These are phyloP conservation scores for Raddia guianensis DNA, from an alignment of 176 grass and related monocot genomes.

Conservation along the genomic window DNA sequence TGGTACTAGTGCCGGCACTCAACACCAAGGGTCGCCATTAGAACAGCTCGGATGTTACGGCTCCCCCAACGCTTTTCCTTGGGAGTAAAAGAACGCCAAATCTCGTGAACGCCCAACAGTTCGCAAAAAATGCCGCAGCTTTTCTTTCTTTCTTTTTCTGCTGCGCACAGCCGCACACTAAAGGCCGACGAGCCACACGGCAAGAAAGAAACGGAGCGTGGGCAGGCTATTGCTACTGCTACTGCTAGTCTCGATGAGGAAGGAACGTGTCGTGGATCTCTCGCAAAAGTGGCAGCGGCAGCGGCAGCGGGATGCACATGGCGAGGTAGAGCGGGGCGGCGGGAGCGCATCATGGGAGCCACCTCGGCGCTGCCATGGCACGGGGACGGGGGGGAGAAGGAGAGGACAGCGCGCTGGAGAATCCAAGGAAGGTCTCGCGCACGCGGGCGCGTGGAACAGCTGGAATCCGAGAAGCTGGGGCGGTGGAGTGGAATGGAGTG, in stretches of 20 bases:
- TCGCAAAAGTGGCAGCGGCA: slow-evolving; percentile 15
- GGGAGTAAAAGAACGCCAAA: slow-evolving; percentile 48
- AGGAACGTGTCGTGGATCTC: slow-evolving; percentile 13
- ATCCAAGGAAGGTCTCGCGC: slow-evolving; percentile 30
- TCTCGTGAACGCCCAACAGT: slow-evolving; percentile 29
- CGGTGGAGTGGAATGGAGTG: background rate
- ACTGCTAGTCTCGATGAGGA: background rate
- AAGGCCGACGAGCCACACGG: slow-evolving; percentile 3
- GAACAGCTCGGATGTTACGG: slow-evolving; percentile 45
- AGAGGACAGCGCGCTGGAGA: background rate
- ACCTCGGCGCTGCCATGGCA: slow-evolving; percentile 39
- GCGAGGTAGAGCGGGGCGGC: slow-evolving; percentile 36
- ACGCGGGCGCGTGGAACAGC: slow-evolving; percentile 30
- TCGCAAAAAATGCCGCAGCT: slow-evolving; percentile 41
- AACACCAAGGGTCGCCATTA: slow-evolving; percentile 41
- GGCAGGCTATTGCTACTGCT: background rate
- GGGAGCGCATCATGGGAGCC: slow-evolving; percentile 47
- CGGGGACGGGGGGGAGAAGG: background rate
- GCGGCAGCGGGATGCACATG: slow-evolving; percentile 30
- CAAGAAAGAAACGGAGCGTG: slow-evolving; percentile 19
- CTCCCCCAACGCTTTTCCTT: slow-evolving; percentile 40
- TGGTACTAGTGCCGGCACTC: background rate
- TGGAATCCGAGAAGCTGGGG: slow-evolving; percentile 47
- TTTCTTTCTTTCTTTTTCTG: background rate
- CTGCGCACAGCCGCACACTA: slow-evolving; percentile 8